Evolutionary conservation across 257 asterid species (phyloP).

Genomic region (Ilex aquifolium): DNA sequence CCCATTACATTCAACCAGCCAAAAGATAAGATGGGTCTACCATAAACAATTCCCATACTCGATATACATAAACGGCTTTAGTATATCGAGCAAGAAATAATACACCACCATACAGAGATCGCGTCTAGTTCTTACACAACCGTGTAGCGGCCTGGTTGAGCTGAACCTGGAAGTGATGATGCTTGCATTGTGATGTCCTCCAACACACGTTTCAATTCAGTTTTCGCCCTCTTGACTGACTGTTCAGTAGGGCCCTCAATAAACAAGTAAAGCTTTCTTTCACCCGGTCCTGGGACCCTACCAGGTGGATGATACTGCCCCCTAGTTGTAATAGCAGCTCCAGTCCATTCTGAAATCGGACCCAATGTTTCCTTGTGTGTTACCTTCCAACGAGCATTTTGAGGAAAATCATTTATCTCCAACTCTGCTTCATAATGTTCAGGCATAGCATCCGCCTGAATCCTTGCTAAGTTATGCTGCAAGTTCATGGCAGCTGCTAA

Average conservation of each 20-base stretch:
- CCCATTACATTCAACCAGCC: too few species aligned
- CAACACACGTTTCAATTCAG: constrained; percentile 77
- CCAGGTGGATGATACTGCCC: constrained; percentile 80
- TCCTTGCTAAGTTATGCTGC: constrained; percentile 83
- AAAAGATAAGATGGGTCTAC: too few species aligned
- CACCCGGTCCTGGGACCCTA: constrained; percentile 60
- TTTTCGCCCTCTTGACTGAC: constrained; percentile 87
- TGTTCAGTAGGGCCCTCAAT: constrained; percentile 91
- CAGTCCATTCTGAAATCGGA: constrained; percentile 92
- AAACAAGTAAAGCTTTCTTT: constrained; percentile 84
- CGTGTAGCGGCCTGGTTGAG: constrained; percentile 81
- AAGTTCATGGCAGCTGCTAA: constrained; percentile 73
- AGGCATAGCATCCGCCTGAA: constrained; percentile 79
- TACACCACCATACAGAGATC: too few species aligned
- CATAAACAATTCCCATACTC: too few species aligned
- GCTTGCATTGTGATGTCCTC: constrained; percentile 87
- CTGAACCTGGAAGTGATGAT: constrained; percentile 83
- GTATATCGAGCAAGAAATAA: too few species aligned
- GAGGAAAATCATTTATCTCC: constrained; percentile 90
- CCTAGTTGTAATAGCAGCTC: constrained; percentile 90
- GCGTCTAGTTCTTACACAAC: constrained; percentile 37
- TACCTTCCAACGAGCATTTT: constrained; percentile 95
- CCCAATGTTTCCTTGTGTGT: constrained; percentile 93
- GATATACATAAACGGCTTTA: too few species aligned
- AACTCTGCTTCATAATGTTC: constrained; percentile 84